Evolutionary conservation across 176 grass and related monocot genomes (phyloP).

Genomic region (Zizania latifolia): DNA sequence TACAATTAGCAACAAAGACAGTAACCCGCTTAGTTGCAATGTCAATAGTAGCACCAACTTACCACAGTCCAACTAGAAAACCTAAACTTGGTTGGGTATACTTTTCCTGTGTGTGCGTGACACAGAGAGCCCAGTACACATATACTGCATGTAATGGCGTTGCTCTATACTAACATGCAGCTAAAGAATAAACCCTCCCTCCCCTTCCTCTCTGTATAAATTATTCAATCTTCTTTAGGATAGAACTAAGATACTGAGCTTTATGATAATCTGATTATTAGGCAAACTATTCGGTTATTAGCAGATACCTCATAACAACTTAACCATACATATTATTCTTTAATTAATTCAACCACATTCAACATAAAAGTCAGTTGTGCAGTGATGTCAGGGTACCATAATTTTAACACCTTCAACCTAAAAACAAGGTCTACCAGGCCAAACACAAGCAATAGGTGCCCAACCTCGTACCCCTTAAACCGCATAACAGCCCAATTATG

Average conservation of each 20-base stretch:
- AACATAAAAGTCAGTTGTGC: neutral
- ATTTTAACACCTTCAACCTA: neutral
- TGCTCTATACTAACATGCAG: neutral
- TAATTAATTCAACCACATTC: neutral
- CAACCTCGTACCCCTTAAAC: neutral
- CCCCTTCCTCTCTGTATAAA: neutral
- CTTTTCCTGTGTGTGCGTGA: neutral
- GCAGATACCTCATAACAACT: neutral
- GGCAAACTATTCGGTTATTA: too few relatives aligned
- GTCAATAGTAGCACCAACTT: neutral
- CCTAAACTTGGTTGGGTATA: neutral
- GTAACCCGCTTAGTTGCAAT: neutral
- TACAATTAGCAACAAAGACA: neutral
- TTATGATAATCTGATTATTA: too few relatives aligned
- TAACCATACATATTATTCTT: neutral
- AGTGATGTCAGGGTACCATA: neutral
- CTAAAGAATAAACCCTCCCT: neutral
- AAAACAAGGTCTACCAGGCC: neutral
- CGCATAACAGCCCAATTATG: neutral
- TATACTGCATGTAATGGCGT: neutral
- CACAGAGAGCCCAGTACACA: neutral
- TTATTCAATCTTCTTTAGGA: neutral
- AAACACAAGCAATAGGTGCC: neutral
- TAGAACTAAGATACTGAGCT: neutral
- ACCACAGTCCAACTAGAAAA: too few relatives aligned